Conservation (phyloP, 768 basidiomycete genomes). For the Ramaria sp. region DNA sequence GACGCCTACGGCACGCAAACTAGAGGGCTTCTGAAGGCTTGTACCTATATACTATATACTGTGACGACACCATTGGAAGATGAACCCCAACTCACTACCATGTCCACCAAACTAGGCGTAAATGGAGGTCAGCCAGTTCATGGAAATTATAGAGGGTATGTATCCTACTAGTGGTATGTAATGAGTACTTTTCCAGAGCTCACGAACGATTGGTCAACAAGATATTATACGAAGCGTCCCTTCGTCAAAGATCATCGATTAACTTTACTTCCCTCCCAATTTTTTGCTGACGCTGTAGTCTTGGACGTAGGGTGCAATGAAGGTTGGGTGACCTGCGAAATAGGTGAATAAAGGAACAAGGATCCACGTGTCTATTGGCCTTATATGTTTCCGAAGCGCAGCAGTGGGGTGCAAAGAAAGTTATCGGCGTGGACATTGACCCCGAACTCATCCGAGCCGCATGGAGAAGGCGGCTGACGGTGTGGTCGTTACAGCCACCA, state of each 20-base stretch:
- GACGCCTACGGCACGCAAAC: too few relatives aligned
- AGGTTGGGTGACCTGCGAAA: constrained; percentile 76
- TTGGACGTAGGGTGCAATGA: constrained; percentile 86
- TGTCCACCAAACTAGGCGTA: too few relatives aligned
- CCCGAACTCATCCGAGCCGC: constrained; percentile 61
- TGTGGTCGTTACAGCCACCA: constrained; percentile 62
- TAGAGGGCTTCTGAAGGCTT: too few relatives aligned
- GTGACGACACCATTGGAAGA: too few relatives aligned
- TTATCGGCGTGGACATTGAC: constrained; percentile 83
- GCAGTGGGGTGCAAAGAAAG: constrained; percentile 45
- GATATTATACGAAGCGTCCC: constrained; percentile 73
- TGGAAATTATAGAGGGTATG: constrained; percentile 68
- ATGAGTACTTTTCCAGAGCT: too few relatives aligned
- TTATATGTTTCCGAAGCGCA: constrained; percentile 39
- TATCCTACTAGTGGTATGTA: neutral
- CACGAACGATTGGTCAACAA: constrained; percentile 15
- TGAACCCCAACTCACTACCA: too few relatives aligned
- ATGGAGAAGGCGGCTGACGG: constrained; percentile 57
- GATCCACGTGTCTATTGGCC: neutral
- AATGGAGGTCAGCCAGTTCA: constrained; percentile 30
- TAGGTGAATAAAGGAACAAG: constrained; percentile 37
- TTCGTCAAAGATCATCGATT: constrained; percentile 54
- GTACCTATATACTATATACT: too few relatives aligned
- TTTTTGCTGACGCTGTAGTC: constrained; percentile 45
- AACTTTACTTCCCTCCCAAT: constrained; percentile 39